Percentiles rank a stretch among this genome's conserved stretches.
phyloP scores from a whole-genome alignment of 352 stramenopile species.

The Phytophthora citrophthora region DNA sequence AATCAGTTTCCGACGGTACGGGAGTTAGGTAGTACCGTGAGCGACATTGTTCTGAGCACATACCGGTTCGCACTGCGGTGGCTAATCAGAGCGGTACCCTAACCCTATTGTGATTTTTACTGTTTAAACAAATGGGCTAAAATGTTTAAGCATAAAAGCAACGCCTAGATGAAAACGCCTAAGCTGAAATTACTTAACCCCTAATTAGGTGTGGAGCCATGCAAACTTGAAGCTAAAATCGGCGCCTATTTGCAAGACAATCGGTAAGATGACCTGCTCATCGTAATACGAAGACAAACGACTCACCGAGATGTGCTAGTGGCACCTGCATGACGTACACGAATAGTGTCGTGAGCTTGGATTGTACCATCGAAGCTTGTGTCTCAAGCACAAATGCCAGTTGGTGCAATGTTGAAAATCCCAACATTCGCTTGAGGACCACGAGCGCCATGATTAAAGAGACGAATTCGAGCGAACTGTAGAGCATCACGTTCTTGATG shows the following conservation, averaged over 20 bases:
- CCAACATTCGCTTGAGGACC: constrained; percentile 20
- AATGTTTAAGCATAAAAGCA: too few relatives aligned
- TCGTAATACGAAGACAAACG: not conserved
- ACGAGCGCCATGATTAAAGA: constrained; percentile 14
- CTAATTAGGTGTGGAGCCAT: constrained; percentile 7
- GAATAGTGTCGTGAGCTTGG: constrained; percentile 33
- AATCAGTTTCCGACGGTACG: too few relatives aligned
- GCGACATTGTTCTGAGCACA: too few relatives aligned
- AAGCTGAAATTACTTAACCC: too few relatives aligned
- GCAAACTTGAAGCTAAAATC: constrained; percentile 42
- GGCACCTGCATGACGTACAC: constrained; percentile 44
- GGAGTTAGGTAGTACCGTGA: too few relatives aligned
- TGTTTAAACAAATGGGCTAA: too few relatives aligned
- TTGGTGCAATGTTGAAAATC: constrained; percentile 31
- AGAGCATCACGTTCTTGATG: constrained; percentile 25
- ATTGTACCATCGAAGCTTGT: constrained; percentile 29
- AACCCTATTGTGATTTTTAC: too few relatives aligned
- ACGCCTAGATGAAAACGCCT: too few relatives aligned
- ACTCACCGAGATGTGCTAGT: constrained; percentile 32
- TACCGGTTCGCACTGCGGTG: too few relatives aligned
- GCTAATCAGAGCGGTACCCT: too few relatives aligned
- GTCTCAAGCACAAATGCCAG: constrained; percentile 44
- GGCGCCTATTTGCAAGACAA: constrained; percentile 9
- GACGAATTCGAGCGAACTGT: constrained; percentile 26
- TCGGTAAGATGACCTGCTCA: not conserved